A percentile compares a stretch with the other conserved stretches of the same genome.
These are phyloP conservation scores for Voacanga thouarsii DNA, from an alignment of 257 asterid species.

Conservation along the genomic window DNA sequence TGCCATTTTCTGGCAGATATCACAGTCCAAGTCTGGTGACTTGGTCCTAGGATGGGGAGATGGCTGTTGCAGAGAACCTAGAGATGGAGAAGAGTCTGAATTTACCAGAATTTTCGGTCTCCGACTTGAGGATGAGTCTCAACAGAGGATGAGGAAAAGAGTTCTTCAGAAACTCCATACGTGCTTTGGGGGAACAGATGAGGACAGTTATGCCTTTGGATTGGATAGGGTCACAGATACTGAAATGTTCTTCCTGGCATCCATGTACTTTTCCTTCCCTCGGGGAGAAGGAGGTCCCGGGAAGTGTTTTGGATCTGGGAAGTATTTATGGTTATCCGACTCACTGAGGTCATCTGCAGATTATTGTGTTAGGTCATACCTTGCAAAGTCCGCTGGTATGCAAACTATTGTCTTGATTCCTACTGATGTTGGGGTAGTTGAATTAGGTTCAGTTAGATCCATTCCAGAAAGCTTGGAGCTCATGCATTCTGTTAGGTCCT, in stretches of 20 bases:
- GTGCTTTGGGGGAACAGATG: slow-evolving; percentile 75
- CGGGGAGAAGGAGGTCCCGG: slow-evolving; percentile 92
- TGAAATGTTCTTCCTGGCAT: slow-evolving; percentile 93
- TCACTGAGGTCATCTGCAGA: slow-evolving; percentile 42
- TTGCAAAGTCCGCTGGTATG: slow-evolving; percentile 83
- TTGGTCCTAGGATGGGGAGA: slow-evolving; percentile 97
- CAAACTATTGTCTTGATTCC: slow-evolving; percentile 85
- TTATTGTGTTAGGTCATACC: slow-evolving; percentile 76
- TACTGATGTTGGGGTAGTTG: slow-evolving; percentile 84
- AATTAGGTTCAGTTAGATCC: slow-evolving; percentile 77
- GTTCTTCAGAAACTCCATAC: slow-evolving; percentile 75
- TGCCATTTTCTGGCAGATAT: slow-evolving; percentile 94
- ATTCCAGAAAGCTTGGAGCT: slow-evolving; percentile 64
- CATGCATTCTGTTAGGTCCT: slow-evolving; percentile 46
- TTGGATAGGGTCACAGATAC: slow-evolving; percentile 93
- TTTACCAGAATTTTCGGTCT: slow-evolving; percentile 42
- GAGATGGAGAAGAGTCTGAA: slow-evolving; percentile 62
- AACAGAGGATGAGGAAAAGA: slow-evolving; percentile 85
- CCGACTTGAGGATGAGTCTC: slow-evolving; percentile 66
- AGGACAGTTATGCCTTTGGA: slow-evolving; percentile 79
- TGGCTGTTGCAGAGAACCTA: slow-evolving; percentile 91
- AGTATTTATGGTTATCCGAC: slow-evolving; percentile 68
- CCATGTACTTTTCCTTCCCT: slow-evolving; percentile 92
- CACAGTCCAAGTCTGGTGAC: slow-evolving; percentile 80
- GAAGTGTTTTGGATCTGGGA: slow-evolving; percentile 58